Percentiles rank a stretch among this genome's conserved stretches.
Evolutionary conservation across 2,329 filamentous ascomycete species (phyloP).

Genomic region (Lasiodiplodia hormozganensis): DNA sequence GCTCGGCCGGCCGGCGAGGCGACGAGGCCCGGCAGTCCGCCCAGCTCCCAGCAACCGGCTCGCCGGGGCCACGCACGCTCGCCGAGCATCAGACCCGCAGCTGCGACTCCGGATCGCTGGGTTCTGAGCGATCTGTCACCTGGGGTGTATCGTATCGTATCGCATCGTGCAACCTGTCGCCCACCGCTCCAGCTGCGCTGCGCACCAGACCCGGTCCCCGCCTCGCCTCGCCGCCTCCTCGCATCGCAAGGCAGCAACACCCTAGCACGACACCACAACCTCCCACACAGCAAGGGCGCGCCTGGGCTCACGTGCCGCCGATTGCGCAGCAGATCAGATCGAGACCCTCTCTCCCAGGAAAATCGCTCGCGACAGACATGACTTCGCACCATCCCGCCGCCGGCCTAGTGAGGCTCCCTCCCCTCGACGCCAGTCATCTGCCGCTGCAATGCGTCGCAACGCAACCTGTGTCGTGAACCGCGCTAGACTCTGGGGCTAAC

Average conservation of each 20-base stretch:
- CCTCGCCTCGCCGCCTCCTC: not conserved
- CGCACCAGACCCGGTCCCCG: not conserved
- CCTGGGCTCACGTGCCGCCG: constrained; percentile 6
- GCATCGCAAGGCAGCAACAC: not conserved
- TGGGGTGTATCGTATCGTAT: too few relatives aligned
- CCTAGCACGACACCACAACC: too few relatives aligned
- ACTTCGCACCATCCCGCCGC: constrained; percentile 24
- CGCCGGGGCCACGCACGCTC: not conserved
- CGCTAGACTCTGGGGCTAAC: constrained; percentile 15
- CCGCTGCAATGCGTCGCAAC: constrained; percentile 8
- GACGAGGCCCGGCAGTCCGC: not conserved
- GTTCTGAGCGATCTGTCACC: too few relatives aligned
- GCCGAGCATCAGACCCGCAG: not conserved
- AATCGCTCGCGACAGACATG: constrained; percentile 19
- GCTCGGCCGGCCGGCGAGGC: not conserved
- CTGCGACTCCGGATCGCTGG: too few relatives aligned
- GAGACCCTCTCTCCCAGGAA: not conserved
- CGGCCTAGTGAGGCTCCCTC: constrained; percentile 25
- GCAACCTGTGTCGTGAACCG: not conserved
- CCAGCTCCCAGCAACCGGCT: constrained; percentile 12
- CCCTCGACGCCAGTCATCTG: constrained; percentile 19
- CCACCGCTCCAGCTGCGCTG: constrained; percentile 2
- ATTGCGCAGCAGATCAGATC: constrained; percentile 23
- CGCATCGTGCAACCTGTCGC: not conserved
- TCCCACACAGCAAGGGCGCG: constrained; percentile 9